These are phyloP conservation scores for Lachnellula cervina DNA, from an alignment of 2,329 filamentous ascomycete species.

Conservation along the genomic window DNA sequence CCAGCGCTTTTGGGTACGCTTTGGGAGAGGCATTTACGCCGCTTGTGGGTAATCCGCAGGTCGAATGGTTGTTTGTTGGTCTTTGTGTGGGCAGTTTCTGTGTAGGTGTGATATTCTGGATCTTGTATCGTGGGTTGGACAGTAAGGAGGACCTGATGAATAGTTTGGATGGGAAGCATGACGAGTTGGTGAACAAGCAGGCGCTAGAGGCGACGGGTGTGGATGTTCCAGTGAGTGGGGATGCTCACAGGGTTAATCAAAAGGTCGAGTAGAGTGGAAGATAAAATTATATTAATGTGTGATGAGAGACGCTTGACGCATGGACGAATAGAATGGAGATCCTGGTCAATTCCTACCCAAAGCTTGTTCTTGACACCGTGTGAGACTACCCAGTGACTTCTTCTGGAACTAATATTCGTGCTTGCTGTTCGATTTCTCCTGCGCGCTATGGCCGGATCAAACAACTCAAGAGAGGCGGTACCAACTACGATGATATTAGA, in stretches of 20 bases:
- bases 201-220: conserved; percentile 3
- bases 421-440: too few species aligned
- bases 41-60: conserved; percentile 38
- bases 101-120: conserved; percentile 18
- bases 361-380: too few species aligned
- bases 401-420: too few species aligned
- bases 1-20: conserved; percentile 52
- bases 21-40: conserved; percentile 41
- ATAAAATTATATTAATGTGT: neutral
- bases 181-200: conserved; percentile 14
- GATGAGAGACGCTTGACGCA: too few species aligned
- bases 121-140: conserved; percentile 19
- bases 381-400: too few species aligned
- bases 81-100: conserved; percentile 14
- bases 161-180: conserved; percentile 18
- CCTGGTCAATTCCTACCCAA: too few species aligned
- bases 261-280: neutral
- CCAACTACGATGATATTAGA: too few species aligned
- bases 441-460: too few species aligned
- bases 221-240: neutral
- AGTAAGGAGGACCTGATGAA: conserved; percentile 22
- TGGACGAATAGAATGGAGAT: too few species aligned
- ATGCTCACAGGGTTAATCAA: neutral
- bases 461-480: too few species aligned
- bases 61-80: conserved; percentile 34